Base-by-base conservation (phyloP, 805 yeast genomes). In the Yarrowia osloensis region DNA sequence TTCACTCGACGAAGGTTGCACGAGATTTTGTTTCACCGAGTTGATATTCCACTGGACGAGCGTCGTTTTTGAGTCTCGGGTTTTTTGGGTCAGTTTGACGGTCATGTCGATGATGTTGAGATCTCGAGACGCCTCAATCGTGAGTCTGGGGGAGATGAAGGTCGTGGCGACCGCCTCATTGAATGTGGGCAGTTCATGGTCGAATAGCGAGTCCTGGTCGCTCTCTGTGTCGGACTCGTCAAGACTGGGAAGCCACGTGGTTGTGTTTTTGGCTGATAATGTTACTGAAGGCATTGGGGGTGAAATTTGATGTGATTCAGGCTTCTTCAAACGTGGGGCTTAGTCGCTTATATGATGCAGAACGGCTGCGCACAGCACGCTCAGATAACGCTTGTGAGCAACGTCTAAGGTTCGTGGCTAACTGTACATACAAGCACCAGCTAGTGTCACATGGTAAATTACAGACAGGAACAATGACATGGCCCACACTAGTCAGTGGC, bases 291-390 rank as follows among this genome's bases (percentile, higher is more conserved):
- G 61, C 61, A 54, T 54, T 35, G 31, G 5, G 22, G 17, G 17
- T 17, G 11, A 19, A 29, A 29, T 6, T 46, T 17, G 19, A 4
- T 24, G 35, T 3, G 9, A 19, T n/a, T 19, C 39, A 13, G 57
- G 7, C 37, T 21, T 21, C 5, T 2, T 29, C 31, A 29, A n/a
- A 54, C 37, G 33, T 54, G 61, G 61, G 44, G 61, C 31, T 24
- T 24, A 52, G 61, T 33, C 61, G 61, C 61, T 54, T 54, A 54
- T 35, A 54, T 54, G 46, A 54, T 54, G 61, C 61, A 54, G 44
- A 50, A 15, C 42, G 57, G 40, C 57, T 50, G 40, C 57, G 57
- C 57, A 22, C 19, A 28, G 28, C 40, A 19, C 40, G 21, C 39
- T 19, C 19, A 33, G 57, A 50, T 50, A 33, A 50, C 40, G 37